Conservation (phyloP, 2,329 filamentous ascomycete genomes). For the Alternaria solani region DNA sequence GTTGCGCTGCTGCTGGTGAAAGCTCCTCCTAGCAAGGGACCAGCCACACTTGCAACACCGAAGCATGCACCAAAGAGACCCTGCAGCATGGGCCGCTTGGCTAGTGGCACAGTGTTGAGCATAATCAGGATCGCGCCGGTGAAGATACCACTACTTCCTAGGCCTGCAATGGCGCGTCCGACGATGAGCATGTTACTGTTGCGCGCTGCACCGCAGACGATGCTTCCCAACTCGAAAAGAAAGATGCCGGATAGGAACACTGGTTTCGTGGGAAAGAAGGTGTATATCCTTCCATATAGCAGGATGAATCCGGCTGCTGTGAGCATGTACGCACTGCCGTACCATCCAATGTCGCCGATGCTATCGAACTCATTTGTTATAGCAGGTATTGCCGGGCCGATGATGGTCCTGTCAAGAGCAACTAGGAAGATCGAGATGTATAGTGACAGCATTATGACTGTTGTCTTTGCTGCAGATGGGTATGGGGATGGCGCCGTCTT, state of each 20-base stretch:
- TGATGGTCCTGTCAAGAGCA: slow-evolving; percentile 55
- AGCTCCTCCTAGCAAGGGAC: slow-evolving; percentile 56
- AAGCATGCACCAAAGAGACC: slow-evolving; percentile 52
- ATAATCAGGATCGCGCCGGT: slow-evolving; percentile 47
- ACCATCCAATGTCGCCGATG: slow-evolving; percentile 56
- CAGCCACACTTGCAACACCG: slow-evolving; percentile 52
- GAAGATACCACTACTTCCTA: slow-evolving; percentile 44
- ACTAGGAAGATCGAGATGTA: slow-evolving; percentile 47
- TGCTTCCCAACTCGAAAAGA: slow-evolving; percentile 60
- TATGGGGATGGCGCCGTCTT: slow-evolving; percentile 18
- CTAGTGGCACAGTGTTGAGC: slow-evolving; percentile 49
- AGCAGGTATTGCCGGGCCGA: slow-evolving; percentile 55
- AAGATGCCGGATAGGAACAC: slow-evolving; percentile 59
- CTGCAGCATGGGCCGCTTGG: slow-evolving; percentile 53
- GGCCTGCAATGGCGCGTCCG: slow-evolving; percentile 42
- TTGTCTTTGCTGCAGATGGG: slow-evolving; percentile 35
- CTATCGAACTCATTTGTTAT: slow-evolving; percentile 57
- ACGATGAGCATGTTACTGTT: slow-evolving; percentile 41
- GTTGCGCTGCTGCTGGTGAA: slow-evolving; percentile 53
- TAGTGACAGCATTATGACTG: slow-evolving; percentile 40
- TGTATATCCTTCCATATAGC: slow-evolving; percentile 57
- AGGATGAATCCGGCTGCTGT: slow-evolving; percentile 53
- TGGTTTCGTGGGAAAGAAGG: slow-evolving; percentile 59
- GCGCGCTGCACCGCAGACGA: slow-evolving; percentile 60
- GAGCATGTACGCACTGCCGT: slow-evolving; percentile 51